Evolutionary conservation across 106 monocot species (phyloP).

Genomic region (Acorus gramineus): DNA sequence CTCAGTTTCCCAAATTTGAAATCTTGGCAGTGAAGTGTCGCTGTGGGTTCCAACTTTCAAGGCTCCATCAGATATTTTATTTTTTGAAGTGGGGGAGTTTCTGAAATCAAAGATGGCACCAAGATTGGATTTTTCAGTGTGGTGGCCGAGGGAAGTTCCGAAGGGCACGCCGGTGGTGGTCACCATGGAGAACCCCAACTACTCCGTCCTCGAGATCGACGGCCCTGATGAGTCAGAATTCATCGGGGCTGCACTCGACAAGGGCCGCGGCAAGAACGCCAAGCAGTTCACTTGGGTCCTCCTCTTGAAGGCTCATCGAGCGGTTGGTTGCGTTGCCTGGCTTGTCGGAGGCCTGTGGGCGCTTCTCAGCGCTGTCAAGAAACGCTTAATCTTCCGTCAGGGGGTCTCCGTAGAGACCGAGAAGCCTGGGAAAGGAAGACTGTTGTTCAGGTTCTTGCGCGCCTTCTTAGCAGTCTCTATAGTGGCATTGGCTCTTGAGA

Average conservation of each 20-base stretch:
- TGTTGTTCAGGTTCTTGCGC: slow-evolving; percentile 38
- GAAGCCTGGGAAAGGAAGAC: slow-evolving; percentile 20
- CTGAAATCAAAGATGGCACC: slow-evolving; percentile 22
- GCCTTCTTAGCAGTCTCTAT: slow-evolving; percentile 36
- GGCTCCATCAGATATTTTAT: neutral
- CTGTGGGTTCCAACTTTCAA: neutral
- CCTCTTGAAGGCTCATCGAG: slow-evolving; percentile 49
- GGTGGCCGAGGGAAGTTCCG: slow-evolving; percentile 23
- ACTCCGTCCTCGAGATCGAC: slow-evolving; percentile 37
- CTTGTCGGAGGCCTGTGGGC: slow-evolving; percentile 31
- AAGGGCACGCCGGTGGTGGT: slow-evolving; percentile 61
- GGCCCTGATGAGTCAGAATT: slow-evolving; percentile 7
- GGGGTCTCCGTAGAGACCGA: slow-evolving; percentile 16
- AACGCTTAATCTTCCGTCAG: slow-evolving; percentile 8
- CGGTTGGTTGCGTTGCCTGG: slow-evolving; percentile 34
- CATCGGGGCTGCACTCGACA: slow-evolving; percentile 2
- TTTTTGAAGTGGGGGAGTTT: neutral
- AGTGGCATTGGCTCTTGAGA: slow-evolving; percentile 34
- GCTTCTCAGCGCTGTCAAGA: slow-evolving; percentile 31
- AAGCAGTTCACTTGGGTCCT: slow-evolving; percentile 66
- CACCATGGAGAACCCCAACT: slow-evolving; percentile 75
- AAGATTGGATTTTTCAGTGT: slow-evolving; percentile 30
- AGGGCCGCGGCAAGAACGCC: slow-evolving; percentile 42
- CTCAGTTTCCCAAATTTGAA: neutral
- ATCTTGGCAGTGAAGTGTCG: slow-evolving; percentile 2